Percentiles rank a stretch among this genome's conserved stretches.
phyloP scores from a whole-genome alignment of 371 early-diverging fungal species.

The Chytridiales sp. region DNA sequence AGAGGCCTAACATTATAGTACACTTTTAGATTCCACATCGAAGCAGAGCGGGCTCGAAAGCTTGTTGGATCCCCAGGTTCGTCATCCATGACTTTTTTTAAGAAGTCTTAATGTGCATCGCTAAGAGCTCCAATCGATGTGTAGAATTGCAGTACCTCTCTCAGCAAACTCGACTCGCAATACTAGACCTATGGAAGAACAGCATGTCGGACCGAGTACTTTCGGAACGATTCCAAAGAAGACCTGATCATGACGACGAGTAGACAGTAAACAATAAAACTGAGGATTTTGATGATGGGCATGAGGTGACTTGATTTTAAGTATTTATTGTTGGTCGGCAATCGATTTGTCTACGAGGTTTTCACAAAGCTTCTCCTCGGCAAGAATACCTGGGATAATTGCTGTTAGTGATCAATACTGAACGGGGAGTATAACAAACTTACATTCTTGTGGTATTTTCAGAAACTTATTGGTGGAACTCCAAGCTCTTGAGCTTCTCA shows the following conservation, averaged over 20 bases:
- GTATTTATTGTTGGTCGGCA: too few relatives aligned
- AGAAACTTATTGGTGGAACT: conserved; percentile 38
- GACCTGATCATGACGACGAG: too few relatives aligned
- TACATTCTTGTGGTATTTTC: neutral
- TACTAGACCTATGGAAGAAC: conserved; percentile 26
- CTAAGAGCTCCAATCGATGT: neutral
- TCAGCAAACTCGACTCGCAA: conserved; percentile 28
- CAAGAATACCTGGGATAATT: too few relatives aligned
- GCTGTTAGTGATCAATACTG: too few relatives aligned
- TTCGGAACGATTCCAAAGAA: conserved; percentile 1
- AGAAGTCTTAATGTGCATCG: neutral
- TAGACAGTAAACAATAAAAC: too few relatives aligned
- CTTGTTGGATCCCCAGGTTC: conserved; percentile 21
- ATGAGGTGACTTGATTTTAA: too few relatives aligned
- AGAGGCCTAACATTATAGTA: neutral
- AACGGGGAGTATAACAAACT: too few relatives aligned
- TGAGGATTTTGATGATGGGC: too few relatives aligned
- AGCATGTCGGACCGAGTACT: conserved; percentile 25
- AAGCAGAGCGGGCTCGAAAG: conserved; percentile 19
- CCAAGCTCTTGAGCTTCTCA: conserved; percentile 32
- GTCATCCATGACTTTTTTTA: neutral
- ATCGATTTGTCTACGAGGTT: too few relatives aligned
- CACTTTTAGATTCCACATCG: conserved; percentile 16
- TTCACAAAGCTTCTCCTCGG: too few relatives aligned
- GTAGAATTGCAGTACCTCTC: conserved; percentile 22